phyloP scores from a whole-genome alignment of 371 early-diverging fungal genomes.

The Mucor circinelloides region DNA sequence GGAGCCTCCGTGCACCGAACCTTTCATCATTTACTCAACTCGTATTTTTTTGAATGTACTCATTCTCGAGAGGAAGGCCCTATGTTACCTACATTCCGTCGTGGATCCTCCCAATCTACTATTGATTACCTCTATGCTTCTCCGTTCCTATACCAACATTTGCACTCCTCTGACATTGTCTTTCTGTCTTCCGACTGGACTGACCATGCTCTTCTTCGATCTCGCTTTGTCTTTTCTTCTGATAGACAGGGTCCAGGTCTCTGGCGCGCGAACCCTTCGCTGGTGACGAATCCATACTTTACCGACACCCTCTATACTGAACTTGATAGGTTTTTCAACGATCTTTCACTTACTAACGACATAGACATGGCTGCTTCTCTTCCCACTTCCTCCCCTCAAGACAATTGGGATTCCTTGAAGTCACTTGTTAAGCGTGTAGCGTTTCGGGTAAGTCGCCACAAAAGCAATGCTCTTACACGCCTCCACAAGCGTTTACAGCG shows the following conservation, averaged over 20 bases:
- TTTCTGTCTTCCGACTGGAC: slow-evolving; percentile 5
- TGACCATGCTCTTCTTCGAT: background rate
- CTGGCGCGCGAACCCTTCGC: background rate
- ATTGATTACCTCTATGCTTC: slow-evolving; percentile 6
- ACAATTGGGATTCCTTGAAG: background rate
- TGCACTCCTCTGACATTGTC: background rate
- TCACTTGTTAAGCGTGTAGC: background rate
- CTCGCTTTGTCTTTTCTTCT: background rate
- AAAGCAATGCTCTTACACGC: background rate
- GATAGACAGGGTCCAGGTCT: background rate
- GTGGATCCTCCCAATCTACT: background rate
- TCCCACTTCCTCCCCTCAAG: background rate
- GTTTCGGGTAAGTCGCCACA: background rate
- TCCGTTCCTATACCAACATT: background rate
- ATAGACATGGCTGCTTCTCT: background rate
- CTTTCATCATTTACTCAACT: background rate
- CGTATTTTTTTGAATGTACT: background rate
- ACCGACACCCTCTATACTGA: background rate
- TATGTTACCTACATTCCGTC: background rate
- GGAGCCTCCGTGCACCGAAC: too few species aligned
- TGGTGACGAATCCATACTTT: background rate
- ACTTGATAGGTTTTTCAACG: background rate
- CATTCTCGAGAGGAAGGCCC: background rate
- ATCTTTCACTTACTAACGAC: background rate
- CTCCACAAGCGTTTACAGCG: background rate